These are phyloP conservation scores for Herpetomonas tarakana DNA, from an alignment of 208 protist genomes.

Conservation along the genomic window DNA sequence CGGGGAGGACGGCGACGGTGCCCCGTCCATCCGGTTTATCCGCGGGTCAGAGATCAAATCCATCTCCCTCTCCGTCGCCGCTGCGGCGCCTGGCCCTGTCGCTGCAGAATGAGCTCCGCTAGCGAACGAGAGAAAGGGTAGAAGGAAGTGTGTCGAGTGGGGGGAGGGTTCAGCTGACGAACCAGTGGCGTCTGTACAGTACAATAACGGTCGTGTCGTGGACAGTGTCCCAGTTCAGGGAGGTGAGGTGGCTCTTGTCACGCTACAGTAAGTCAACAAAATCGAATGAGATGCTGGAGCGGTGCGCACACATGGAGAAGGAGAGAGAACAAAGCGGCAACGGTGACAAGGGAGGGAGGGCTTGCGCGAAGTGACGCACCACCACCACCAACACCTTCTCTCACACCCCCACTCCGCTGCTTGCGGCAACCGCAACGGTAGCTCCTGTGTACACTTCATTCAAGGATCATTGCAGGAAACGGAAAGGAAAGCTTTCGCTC, in stretches of 20 bases:
- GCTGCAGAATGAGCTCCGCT: background rate
- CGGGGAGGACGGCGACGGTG: background rate
- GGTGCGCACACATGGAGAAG: no score
- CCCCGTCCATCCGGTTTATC: slow-evolving; percentile 25
- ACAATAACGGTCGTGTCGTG: background rate
- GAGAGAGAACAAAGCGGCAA: no score
- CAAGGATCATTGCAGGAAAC: no score
- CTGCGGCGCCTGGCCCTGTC: background rate
- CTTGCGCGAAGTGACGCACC: no score
- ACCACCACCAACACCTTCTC: background rate
- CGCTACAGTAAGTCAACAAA: no score
- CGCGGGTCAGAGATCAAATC: slow-evolving; percentile 26
- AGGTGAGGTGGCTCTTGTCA: no score
- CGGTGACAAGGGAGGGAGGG: no score
- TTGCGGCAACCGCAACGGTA: no score
- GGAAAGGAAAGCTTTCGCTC: no score
- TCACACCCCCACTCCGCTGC: no score
- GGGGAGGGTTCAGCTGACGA: background rate
- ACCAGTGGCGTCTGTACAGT: background rate
- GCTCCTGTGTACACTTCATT: no score
- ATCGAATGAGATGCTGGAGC: no score
- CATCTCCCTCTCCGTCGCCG: slow-evolving; percentile 9
- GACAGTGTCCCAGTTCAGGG: background rate
- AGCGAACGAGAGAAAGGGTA: background rate
- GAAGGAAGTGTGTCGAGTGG: background rate